Base-by-base conservation (phyloP, 208 protist species). In the Phytomonas sp. region DNA sequence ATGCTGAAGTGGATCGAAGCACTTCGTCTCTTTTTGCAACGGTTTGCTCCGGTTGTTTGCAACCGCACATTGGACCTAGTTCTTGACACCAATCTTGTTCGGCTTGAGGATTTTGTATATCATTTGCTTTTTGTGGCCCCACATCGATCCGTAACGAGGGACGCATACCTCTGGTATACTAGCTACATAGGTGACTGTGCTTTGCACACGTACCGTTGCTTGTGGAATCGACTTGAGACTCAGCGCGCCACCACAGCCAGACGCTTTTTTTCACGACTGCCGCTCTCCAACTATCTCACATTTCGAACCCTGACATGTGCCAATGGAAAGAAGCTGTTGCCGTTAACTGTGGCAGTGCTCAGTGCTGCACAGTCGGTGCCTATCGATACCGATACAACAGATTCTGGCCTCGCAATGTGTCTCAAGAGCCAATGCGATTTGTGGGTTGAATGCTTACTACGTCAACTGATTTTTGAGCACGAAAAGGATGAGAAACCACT, bases 41-140 rank as follows among this genome's bases (percentile, higher is more conserved):
- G 77, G 62, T 80, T 90, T 36, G 70, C 81, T 13, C 30, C 71
- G 9, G 46, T 92, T 29, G 43, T 87, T 20, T 85, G 75, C 68
- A 70, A 83, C 31, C 74, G 65, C 37, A 63, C 74, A 1, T 28
- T 89, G 36, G 61, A 81, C 70, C 67, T 92, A 15, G 80, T 84
- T n/a, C 46, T 43, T 0, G 82, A 81, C 32, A 75, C 73, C 26
- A 84, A 93, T 34, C 51, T 92, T 46, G 67, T 82, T 13, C 87
- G 90, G 5, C 75, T 96, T 1, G 90, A 96, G 75, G 90, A 91
- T 37, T 60, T 93, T 36, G 80, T 78, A 37, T 85, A 84, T 66
- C 78, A 87, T 56, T 80, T 74, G 56, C 67, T 96, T 17, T 90
- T 93, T 62, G 62, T 51, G 40, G 73, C 26, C 37, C 83, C 4